Evolutionary conservation across 2,329 filamentous ascomycete species (phyloP).

Genomic region (Ophiobolus disseminans): DNA sequence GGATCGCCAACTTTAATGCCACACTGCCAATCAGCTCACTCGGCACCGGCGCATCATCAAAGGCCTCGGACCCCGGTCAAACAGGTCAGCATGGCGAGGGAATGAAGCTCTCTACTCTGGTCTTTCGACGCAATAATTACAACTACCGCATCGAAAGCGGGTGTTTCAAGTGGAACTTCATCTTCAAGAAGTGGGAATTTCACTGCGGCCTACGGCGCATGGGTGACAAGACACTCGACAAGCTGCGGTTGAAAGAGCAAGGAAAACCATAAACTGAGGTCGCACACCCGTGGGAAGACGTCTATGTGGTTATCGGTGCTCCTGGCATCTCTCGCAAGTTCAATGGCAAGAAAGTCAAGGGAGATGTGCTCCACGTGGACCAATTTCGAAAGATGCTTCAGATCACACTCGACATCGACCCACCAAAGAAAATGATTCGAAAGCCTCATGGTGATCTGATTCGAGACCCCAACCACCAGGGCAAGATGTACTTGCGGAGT

Average conservation of each 20-base stretch:
- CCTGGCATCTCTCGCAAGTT: neutral
- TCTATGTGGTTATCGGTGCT: conserved; percentile 16
- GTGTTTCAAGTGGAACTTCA: conserved; percentile 13
- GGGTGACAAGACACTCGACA: neutral
- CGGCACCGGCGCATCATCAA: conserved; percentile 18
- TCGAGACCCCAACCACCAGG: conserved; percentile 5
- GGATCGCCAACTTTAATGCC: conserved; percentile 24
- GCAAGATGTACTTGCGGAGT: conserved; percentile 16
- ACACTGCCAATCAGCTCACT: conserved; percentile 10
- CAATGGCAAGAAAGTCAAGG: neutral
- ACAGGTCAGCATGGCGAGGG: conserved; percentile 31
- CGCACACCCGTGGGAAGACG: conserved; percentile 18
- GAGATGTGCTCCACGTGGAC: conserved; percentile 6
- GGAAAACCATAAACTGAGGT: neutral
- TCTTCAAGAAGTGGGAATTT: conserved; percentile 8
- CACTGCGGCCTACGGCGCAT: conserved; percentile 12
- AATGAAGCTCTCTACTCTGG: conserved; percentile 22
- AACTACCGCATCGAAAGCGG: conserved; percentile 11
- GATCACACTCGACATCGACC: conserved; percentile 12
- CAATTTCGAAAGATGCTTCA: conserved; percentile 9
- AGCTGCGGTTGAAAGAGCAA: neutral
- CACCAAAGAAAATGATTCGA: conserved; percentile 6
- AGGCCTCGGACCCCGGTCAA: conserved; percentile 12
- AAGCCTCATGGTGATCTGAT: conserved; percentile 13
- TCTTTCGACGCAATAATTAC: conserved; percentile 18